Percentiles rank a stretch among this genome's conserved stretches.
These are phyloP conservation scores for Colletotrichum destructivum DNA, from an alignment of 2,329 filamentous ascomycete species.

Conservation along the genomic window DNA sequence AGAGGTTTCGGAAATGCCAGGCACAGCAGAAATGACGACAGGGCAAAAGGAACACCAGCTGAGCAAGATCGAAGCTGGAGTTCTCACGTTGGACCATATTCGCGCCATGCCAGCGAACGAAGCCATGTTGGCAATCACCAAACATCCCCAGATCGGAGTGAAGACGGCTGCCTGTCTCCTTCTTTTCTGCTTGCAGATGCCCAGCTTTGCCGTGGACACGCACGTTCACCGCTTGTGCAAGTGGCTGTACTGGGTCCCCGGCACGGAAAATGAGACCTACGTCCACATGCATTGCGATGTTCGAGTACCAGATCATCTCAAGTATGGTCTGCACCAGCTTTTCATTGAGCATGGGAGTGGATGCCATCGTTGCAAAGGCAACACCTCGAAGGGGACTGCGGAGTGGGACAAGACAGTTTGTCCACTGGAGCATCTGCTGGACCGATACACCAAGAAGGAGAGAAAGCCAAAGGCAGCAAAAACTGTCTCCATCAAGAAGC, in stretches of 20 bases:
- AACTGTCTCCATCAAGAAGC: constrained; percentile 38
- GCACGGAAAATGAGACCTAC: constrained; percentile 60
- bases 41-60: constrained; percentile 72
- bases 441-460: constrained; percentile 44
- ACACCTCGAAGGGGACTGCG: constrained; percentile 71
- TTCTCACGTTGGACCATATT: constrained; percentile 71
- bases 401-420: constrained; percentile 72
- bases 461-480: constrained; percentile 46
- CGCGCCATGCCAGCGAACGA: constrained; percentile 61
- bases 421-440: constrained; percentile 59
- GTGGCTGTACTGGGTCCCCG: constrained; percentile 71
- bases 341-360: constrained; percentile 68
- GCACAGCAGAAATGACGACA: constrained; percentile 55
- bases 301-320: constrained; percentile 65
- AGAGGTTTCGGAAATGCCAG: constrained; percentile 60
- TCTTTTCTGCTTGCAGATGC: constrained; percentile 68
- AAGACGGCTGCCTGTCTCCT: constrained; percentile 72
- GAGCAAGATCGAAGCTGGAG: constrained; percentile 67
- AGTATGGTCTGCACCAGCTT: constrained; percentile 70
- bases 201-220: constrained; percentile 72
- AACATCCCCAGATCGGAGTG: constrained; percentile 68
- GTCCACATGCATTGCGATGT: constrained; percentile 69
- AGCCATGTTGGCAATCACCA: constrained; percentile 65
- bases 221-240: constrained; percentile 68
- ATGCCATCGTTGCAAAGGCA: constrained; percentile 62